Base-by-base conservation (phyloP, 1,139 yeast species). In the Debaryomycetaceae sp. region DNA sequence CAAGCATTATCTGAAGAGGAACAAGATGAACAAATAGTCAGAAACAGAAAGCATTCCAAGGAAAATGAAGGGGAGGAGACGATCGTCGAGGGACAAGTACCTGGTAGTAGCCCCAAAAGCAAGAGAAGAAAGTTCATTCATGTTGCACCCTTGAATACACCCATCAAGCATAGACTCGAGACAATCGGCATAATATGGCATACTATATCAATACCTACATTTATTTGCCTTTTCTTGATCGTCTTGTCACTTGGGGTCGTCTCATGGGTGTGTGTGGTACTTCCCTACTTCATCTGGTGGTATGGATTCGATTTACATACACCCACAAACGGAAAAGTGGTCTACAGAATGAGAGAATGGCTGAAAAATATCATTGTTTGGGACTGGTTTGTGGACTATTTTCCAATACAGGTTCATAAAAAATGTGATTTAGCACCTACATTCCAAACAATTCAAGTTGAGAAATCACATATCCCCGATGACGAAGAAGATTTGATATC, bases 111-210 rank as follows among this genome's bases (percentile, higher is more conserved):
- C 11, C 14, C 29, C 24, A 31, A 37, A 22, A 23, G 37, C 20
- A 41, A 34, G 24, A 45, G 44, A 33, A 45, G 40, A 29, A 42
- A 42, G 33, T 49, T 55, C 31, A 46, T 72, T 39, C 61, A 73
- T 48, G 59, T 74, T 44, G 81, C 85, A 0, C 85, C 87, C 0
- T 56, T 81, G 39, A 63, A 68, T 36, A 78, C 82, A 1, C 87
- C 91, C 1, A 52, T 80, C 45, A 57, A 66, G 22, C 72, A 85
- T 50, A 66, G 96, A 42, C 59, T 85, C 31, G 86, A 89, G 57
- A 88, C 93, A 1, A 57, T 84, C 5, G 84, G 84, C 1, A 81
- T 91, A 20, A 74, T 87, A 5, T 80, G 88, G 82, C 97, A 90
- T 62, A 81, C 87, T 3, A 72, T 87, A 24, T 76, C 88, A 4